phyloP scores from a whole-genome alignment of 2,329 filamentous ascomycete genomes.

The Colletotrichum theobromicola region DNA sequence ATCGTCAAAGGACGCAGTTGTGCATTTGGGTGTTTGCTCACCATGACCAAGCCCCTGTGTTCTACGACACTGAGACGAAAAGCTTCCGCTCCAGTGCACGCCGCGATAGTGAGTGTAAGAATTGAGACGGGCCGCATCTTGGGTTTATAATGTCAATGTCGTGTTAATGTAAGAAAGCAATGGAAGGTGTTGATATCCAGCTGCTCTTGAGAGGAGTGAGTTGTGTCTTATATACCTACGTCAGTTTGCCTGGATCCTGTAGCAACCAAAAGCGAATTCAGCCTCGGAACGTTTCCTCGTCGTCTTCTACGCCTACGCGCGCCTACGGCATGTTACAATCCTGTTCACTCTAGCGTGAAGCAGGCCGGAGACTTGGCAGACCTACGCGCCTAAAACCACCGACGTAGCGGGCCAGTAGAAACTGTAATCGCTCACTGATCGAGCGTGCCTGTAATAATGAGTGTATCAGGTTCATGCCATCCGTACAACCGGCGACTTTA shows the following conservation, averaged over 20 bases:
- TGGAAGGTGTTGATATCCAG: too few species aligned
- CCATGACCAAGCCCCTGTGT: not conserved
- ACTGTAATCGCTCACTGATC: fast-evolving
- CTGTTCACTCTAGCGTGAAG: not conserved
- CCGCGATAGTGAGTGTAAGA: not conserved
- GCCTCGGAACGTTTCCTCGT: fast-evolving
- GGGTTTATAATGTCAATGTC: too few species aligned
- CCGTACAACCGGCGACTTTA: not conserved
- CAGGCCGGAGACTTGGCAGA: not conserved
- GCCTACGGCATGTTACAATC: not conserved
- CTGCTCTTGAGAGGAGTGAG: not conserved
- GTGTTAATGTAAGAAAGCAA: too few species aligned
- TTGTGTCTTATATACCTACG: not conserved
- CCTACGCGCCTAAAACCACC: not conserved
- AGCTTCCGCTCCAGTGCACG: not conserved
- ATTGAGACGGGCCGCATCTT: not conserved
- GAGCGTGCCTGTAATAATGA: fast-evolving
- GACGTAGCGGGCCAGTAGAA: fast-evolving
- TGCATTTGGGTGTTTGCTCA: not conserved
- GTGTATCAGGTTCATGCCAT: not conserved
- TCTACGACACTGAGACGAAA: not conserved
- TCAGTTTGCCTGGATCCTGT: not conserved
- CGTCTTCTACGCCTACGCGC: fast-evolving
- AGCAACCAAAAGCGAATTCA: fast-evolving
- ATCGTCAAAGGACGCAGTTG: fast-evolving